Conservation (phyloP, 495 filamentous ascomycete species). For the Elaphomyces granulatus region DNA sequence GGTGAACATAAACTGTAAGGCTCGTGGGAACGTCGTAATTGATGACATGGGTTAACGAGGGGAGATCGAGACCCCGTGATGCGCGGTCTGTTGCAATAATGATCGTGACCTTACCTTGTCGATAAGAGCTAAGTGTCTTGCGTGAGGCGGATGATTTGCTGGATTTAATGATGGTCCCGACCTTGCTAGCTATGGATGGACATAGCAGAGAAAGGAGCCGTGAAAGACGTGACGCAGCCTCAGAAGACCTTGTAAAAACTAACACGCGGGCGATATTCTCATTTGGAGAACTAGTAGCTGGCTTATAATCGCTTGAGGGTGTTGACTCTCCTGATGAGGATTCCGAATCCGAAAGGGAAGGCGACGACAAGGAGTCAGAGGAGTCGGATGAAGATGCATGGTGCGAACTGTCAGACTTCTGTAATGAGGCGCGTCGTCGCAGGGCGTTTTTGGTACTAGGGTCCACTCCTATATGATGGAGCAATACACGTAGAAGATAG, state of each 20-base stretch:
- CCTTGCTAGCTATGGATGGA: slow-evolving; percentile 38
- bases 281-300: background rate
- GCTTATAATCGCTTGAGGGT: background rate
- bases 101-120: slow-evolving; percentile 46
- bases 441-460: slow-evolving; percentile 1
- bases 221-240: slow-evolving; percentile 64
- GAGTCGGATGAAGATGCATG: slow-evolving; percentile 3
- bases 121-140: slow-evolving; percentile 48
- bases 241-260: slow-evolving; percentile 81
- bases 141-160: slow-evolving; percentile 49
- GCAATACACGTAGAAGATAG: slow-evolving; percentile 43
- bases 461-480: slow-evolving; percentile 22
- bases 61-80: slow-evolving; percentile 81
- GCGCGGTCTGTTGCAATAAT: slow-evolving; percentile 87
- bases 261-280: slow-evolving; percentile 33
- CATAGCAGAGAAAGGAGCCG: slow-evolving; percentile 58
- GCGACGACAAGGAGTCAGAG: slow-evolving; percentile 10
- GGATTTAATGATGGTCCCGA: slow-evolving; percentile 62
- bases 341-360: background rate
- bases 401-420: slow-evolving; percentile 16
- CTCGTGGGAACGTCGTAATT: slow-evolving; percentile 88
- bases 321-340: slow-evolving; percentile 1
- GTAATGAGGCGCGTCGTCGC: slow-evolving; percentile 8
- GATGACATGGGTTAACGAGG: slow-evolving; percentile 64
- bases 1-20: slow-evolving; percentile 75